Evolutionary conservation across 2,329 filamentous ascomycete genomes (phyloP).

Genomic region (Hymenotorrendiella dingleyae): DNA sequence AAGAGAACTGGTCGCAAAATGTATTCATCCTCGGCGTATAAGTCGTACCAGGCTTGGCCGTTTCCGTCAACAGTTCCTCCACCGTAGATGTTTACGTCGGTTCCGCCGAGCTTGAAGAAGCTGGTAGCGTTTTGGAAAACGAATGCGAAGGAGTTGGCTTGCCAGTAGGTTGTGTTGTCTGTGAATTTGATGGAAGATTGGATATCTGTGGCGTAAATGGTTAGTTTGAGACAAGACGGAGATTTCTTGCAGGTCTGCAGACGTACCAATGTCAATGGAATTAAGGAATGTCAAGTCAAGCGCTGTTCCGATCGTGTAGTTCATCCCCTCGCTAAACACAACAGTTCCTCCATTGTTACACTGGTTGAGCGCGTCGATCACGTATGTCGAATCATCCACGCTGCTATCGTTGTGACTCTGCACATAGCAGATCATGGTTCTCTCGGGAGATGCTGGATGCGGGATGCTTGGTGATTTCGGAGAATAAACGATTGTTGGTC

Average conservation of each 20-base stretch:
- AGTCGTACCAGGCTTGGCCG: conserved; percentile 55
- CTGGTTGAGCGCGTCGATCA: conserved; percentile 48
- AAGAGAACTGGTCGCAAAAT: conserved; percentile 54
- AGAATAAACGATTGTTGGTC: conserved; percentile 18
- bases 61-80: conserved; percentile 59
- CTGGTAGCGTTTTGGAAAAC: conserved; percentile 61
- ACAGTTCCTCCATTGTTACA: conserved; percentile 59
- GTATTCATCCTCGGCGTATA: conserved; percentile 49
- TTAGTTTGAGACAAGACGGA: too few species aligned
- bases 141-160: conserved; percentile 56
- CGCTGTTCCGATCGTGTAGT: conserved; percentile 58
- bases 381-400: conserved; percentile 35
- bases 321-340: conserved; percentile 44
- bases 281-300: conserved; percentile 60
- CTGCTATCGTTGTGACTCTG: conserved; percentile 22
- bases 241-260: too few species aligned
- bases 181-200: conserved; percentile 57
- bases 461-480: conserved; percentile 20
- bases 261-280: conserved; percentile 53
- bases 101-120: conserved; percentile 62
- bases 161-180: conserved; percentile 64
- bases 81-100: conserved; percentile 63
- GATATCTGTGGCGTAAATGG: too few species aligned
- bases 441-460: conserved; percentile 12
- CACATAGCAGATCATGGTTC: conserved; percentile 25